Evolutionary conservation across 2,329 filamentous ascomycete species (phyloP), one percentile per base, ranked within the genome.

Genomic region (Trichophyton equinum): DNA sequence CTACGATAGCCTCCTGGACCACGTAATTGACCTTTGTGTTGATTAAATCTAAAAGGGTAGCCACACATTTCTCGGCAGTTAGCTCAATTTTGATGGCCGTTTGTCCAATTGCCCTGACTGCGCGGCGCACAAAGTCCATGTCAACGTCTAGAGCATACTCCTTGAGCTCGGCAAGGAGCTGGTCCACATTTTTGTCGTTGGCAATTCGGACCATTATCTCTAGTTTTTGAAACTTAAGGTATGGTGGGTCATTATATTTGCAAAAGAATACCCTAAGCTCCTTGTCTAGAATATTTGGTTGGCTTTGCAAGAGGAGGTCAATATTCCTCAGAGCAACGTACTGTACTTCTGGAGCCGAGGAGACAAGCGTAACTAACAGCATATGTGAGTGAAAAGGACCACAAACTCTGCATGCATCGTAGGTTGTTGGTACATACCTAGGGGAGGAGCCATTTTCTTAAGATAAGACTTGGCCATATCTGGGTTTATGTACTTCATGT

Each of bases 191-290:
- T 71, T 87, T 88, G 67, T 96, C 91, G 76, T 96, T 97, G 63
- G 92, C 90, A 85, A 99, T 97, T 74, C 94, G 86, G 56, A 99
- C 92, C 94, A 99, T 97, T 65, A 97, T 97, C 72, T 99, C 94
- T 57, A 99, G 83, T 72, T 99, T 99, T 72, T 96, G 88, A 63
- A 99, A 85, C 75, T 99, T 99, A 69, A 99, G 86, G 72, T 99
- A 99, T 22, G 91, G 91, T 1, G 94, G 92, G 68, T 99, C 94
- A 72, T 97, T 97, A 78, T 99, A 99, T 77, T 99, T 99, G 86
- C 94, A 99, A 78, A 99, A 99, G 78, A 99, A 99, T 7, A 99
- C 94, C 51, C 94, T 85, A 69, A 99, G 85, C 74, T 99, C 94
- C 74, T 97, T 97, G 80, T 89, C 95, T 8, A 99, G 81, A 61